Conservation (phyloP, 495 filamentous ascomycete genomes). For the Aspergillus indologenus region DNA sequence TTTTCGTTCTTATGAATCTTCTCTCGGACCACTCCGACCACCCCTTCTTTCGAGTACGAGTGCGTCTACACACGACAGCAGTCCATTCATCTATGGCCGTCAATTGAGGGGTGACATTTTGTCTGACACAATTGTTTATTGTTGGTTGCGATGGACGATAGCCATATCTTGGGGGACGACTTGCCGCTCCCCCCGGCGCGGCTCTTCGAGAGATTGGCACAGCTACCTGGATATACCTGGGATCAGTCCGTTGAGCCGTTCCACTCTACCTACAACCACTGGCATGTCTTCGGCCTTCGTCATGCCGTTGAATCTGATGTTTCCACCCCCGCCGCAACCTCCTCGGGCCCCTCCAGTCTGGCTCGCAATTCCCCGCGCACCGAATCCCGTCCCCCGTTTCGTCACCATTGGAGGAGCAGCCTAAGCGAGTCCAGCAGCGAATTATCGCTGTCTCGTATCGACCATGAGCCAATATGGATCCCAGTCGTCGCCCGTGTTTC, state of each 20-base stretch:
- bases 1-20: constrained; percentile 25
- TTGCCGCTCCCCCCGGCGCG: constrained; percentile 64
- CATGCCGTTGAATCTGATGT: constrained; percentile 40
- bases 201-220: constrained; percentile 68
- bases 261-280: constrained; percentile 81
- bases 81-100: constrained; percentile 22
- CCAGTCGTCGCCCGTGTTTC: constrained; percentile 75
- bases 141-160: constrained; percentile 38
- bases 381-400: constrained; percentile 34
- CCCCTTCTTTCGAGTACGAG: constrained; percentile 2
- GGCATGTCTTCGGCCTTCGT: constrained; percentile 57
- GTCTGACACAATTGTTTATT: constrained; percentile 18
- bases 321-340: constrained; percentile 45
- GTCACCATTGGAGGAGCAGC: constrained; percentile 40
- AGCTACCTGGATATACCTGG: constrained; percentile 73
- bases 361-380: constrained; percentile 46
- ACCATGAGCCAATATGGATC: constrained; percentile 43
- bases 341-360: constrained; percentile 44
- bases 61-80: constrained; percentile 6
- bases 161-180: constrained; percentile 53
- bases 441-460: constrained; percentile 33
- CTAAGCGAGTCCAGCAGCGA: constrained; percentile 54
- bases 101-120: constrained; percentile 20
- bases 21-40: constrained; percentile 7
- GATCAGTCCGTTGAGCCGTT: constrained; percentile 66